Percentiles rank a stretch among this genome's conserved stretches.
phyloP scores from a whole-genome alignment of 148 eudicot genomes.

The Amaranthus hypochondriacus region DNA sequence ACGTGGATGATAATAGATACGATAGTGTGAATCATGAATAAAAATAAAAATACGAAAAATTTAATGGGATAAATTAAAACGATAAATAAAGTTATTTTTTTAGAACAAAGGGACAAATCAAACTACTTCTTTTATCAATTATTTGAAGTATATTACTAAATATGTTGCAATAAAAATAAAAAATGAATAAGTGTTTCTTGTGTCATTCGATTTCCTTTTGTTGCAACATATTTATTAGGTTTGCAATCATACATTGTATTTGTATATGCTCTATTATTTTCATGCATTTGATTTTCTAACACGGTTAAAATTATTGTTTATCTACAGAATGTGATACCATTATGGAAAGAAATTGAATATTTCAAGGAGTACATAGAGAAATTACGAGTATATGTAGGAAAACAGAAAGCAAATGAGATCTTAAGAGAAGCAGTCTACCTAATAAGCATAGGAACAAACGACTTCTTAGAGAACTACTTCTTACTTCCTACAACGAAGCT shows the following conservation, averaged over 20 bases:
- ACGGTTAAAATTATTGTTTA: background rate
- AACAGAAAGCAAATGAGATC: slow-evolving; percentile 36
- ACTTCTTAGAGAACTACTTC: slow-evolving; percentile 80
- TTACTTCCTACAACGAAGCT: slow-evolving; percentile 32
- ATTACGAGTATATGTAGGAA: slow-evolving; percentile 44
- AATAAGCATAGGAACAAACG: slow-evolving; percentile 72
- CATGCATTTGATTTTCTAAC: background rate
- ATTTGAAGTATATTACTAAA: no score
- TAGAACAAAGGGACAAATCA: no score
- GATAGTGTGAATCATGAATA: no score
- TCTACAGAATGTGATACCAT: slow-evolving; percentile 67
- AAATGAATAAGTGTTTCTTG: background rate
- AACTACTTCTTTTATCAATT: no score
- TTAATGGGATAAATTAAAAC: no score
- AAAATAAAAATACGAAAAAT: no score
- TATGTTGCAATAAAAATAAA: no score
- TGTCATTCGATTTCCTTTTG: background rate
- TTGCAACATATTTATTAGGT: background rate
- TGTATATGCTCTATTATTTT: background rate
- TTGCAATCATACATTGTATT: background rate
- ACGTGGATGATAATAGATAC: no score
- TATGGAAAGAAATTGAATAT: slow-evolving; percentile 69
- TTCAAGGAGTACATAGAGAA: slow-evolving; percentile 62
- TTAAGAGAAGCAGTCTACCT: slow-evolving; percentile 51
- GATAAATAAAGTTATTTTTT: no score